A percentile compares a stretch with the other conserved stretches of the same genome.
Evolutionary conservation across 495 filamentous ascomycete genomes (phyloP).

Genomic region (Penicillium simplicissimum): DNA sequence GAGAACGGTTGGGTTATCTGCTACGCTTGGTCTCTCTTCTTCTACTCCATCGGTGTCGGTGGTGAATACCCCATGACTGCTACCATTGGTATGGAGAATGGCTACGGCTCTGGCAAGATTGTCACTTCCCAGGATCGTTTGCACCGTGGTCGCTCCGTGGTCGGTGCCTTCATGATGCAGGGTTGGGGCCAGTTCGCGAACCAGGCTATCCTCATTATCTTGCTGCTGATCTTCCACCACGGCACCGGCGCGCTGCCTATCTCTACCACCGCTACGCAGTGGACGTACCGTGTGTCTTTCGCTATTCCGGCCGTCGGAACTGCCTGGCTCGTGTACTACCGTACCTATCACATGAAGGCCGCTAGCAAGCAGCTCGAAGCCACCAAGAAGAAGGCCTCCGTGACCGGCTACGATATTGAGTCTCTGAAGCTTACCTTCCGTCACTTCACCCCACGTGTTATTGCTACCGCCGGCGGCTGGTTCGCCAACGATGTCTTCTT

Average conservation of each 20-base stretch:
- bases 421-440: constrained; percentile 71
- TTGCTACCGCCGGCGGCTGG: constrained; percentile 82
- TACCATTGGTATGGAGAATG: constrained; percentile 88
- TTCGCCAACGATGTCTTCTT: constrained; percentile 94
- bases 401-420: constrained; percentile 80
- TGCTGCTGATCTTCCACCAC: constrained; percentile 77
- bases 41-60: constrained; percentile 87
- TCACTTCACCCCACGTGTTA: constrained; percentile 74
- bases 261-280: constrained; percentile 66
- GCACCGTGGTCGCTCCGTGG: constrained; percentile 88
- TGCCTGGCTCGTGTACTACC: constrained; percentile 87
- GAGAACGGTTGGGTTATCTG: constrained; percentile 89
- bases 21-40: constrained; percentile 85
- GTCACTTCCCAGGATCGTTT: constrained; percentile 85
- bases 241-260: constrained; percentile 69
- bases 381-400: constrained; percentile 77
- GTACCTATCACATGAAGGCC: constrained; percentile 80
- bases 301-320: constrained; percentile 82
- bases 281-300: constrained; percentile 82
- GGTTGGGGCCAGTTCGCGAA: constrained; percentile 93
- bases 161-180: constrained; percentile 91
- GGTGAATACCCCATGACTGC: constrained; percentile 95
- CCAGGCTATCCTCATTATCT: constrained; percentile 76
- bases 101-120: constrained; percentile 74
- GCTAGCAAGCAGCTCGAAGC: constrained; percentile 68